Base-by-base conservation (phyloP, 2,329 filamentous ascomycete genomes). In the Gnomoniopsis smithogilvyi region DNA sequence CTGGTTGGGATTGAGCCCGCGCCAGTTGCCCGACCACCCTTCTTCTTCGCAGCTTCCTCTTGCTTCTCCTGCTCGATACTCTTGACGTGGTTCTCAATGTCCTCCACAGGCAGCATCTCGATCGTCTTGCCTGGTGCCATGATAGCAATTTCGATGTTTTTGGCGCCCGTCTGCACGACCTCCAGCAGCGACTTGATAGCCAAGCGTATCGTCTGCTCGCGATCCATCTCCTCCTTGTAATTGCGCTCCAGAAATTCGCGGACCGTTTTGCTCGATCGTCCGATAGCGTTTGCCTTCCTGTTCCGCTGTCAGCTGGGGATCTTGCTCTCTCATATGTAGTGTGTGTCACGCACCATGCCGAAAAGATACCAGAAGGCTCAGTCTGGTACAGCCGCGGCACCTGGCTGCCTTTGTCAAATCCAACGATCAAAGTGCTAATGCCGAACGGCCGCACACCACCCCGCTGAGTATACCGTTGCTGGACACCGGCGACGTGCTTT, bases 1-100 rank as follows among this genome's bases (percentile, higher is more conserved):
- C 87, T 78, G 75, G 91, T 92, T 70, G 91, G 80, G 69, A 95
- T 92, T 47, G 91, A 84, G 19, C 87, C 87, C 52, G 83, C 85
- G 59, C 87, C 88, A n/a, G 87, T 83, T 62, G 85, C 84, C 67
- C 88, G 82, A 60, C 90, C 89, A 48, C 86, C 90, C 87, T 96
- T 96, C 88, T 96, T 96, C 84, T 92, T 96, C 45, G 91, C 92
- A 24, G 94, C 94, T 80, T 99, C 95, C 76, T 98, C 95, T 73
- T 96, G 93, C 85, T 99, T 99, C 84, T 99, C 96, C 69, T 93
- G 90, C 81, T 99, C 96, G 75, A 99, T 99, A 76, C 87, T 95
- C 87, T 98, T 98, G 71, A 99, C 96, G 71, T 96, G 97, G 67
- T 86, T 85, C 81, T 99, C 95, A 70, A 99, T 99, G 70, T 96